Conservation (phyloP, 108 stramenopile genomes). For the Poteriospumella lacustris region DNA sequence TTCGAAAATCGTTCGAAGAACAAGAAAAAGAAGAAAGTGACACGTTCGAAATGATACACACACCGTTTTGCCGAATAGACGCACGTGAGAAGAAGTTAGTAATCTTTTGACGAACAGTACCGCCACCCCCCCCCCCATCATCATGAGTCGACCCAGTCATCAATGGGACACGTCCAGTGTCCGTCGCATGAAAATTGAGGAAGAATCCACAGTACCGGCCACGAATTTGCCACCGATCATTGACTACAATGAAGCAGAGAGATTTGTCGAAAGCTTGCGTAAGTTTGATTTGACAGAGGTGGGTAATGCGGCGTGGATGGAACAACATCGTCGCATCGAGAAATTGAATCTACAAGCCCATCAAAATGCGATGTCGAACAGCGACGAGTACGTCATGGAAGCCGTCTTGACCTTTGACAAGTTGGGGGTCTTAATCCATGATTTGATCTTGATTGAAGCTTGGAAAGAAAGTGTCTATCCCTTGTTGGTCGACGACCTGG, state of each 20-base stretch:
- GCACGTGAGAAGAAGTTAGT: too few relatives aligned
- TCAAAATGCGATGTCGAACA: constrained; percentile 46
- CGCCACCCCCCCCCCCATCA: too few relatives aligned
- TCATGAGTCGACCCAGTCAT: constrained; percentile 8
- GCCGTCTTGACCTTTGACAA: constrained; percentile 56
- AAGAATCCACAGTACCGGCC: background rate
- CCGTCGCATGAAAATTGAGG: background rate
- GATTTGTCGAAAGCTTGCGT: constrained; percentile 22
- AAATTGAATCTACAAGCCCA: constrained; percentile 62
- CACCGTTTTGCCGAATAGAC: too few relatives aligned
- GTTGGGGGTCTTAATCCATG: constrained; percentile 45
- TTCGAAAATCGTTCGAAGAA: too few relatives aligned
- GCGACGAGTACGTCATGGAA: constrained; percentile 60
- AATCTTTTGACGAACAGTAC: too few relatives aligned
- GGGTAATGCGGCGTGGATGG: constrained; percentile 35
- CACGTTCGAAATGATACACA: too few relatives aligned
- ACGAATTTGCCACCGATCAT: background rate
- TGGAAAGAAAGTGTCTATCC: constrained; percentile 52
- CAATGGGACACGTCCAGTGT: background rate
- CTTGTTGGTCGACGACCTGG: constrained; percentile 31
- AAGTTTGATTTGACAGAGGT: constrained; percentile 27
- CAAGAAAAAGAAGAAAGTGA: too few relatives aligned
- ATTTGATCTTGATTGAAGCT: constrained; percentile 53
- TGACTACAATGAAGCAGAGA: constrained; percentile 27
- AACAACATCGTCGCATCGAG: constrained; percentile 45